Conservation (phyloP, 2,329 filamentous ascomycete genomes). For the Ceratocystis variospora region DNA sequence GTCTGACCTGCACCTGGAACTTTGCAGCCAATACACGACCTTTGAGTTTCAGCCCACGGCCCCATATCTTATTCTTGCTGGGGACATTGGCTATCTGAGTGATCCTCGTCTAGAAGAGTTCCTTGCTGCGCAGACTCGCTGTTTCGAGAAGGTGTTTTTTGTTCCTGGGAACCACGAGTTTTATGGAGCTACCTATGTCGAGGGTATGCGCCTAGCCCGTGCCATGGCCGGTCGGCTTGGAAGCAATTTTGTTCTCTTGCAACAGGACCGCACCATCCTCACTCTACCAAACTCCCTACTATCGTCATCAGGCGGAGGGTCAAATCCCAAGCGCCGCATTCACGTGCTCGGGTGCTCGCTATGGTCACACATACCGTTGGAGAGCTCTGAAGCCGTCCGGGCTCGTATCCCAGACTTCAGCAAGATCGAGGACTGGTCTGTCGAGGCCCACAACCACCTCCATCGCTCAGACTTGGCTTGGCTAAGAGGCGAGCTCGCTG, state of each 20-base stretch:
- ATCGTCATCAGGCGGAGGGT: neutral
- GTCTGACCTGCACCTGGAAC: constrained; percentile 39
- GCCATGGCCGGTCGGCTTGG: constrained; percentile 29
- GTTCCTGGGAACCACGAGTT: constrained; percentile 44
- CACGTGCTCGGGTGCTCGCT: constrained; percentile 42
- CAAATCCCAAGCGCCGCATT: constrained; percentile 5
- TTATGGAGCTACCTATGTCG: constrained; percentile 31
- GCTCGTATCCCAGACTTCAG: constrained; percentile 40
- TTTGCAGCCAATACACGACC: constrained; percentile 31
- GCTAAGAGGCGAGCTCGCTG: constrained; percentile 31
- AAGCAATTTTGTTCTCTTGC: constrained; percentile 32
- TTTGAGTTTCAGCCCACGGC: constrained; percentile 31
- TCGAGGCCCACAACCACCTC: constrained; percentile 35
- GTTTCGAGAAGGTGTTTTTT: constrained; percentile 34
- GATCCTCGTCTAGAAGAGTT: constrained; percentile 28
- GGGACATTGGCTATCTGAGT: constrained; percentile 35
- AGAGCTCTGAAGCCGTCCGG: constrained; percentile 29
- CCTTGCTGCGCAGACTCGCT: constrained; percentile 29
- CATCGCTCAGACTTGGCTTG: constrained; percentile 38
- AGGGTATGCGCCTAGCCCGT: constrained; percentile 28
- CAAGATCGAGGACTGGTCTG: constrained; percentile 38
- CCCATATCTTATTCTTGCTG: constrained; percentile 34
- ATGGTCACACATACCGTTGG: constrained; percentile 37
- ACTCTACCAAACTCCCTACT: constrained; percentile 22
- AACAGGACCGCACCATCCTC: constrained; percentile 29